These are phyloP conservation scores for Dioszegia aurantiaca DNA, from an alignment of 768 basidiomycete species.

Conservation along the genomic window DNA sequence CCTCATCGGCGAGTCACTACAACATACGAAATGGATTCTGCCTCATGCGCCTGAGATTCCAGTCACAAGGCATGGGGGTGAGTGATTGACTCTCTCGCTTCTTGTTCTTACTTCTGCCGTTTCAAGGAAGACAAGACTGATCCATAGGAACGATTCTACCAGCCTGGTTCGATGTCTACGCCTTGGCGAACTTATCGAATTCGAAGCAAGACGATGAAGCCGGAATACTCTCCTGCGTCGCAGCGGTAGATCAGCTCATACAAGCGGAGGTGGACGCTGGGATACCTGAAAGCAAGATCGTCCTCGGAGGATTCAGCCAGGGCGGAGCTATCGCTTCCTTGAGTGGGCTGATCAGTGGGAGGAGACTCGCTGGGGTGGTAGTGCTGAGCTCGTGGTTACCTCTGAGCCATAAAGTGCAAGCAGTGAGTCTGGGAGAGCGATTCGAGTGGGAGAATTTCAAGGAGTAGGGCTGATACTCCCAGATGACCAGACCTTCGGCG, in stretches of 20 bases:
- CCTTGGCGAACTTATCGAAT: constrained; percentile 55
- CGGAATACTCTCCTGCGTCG: constrained; percentile 68
- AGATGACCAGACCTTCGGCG: constrained; percentile 66
- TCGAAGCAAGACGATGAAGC: constrained; percentile 64
- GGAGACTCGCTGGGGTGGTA: constrained; percentile 68
- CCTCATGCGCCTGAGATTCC: constrained; percentile 69
- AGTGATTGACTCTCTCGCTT: constrained; percentile 38
- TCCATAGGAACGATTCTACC: constrained; percentile 35
- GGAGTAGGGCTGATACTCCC: neutral
- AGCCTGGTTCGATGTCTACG: constrained; percentile 72
- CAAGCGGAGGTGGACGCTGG: constrained; percentile 70
- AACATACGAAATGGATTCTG: constrained; percentile 83
- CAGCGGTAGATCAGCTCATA: constrained; percentile 66
- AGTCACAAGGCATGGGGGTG: constrained; percentile 72
- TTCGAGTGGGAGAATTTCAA: neutral
- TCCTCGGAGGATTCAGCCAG: constrained; percentile 86
- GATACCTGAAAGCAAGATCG: constrained; percentile 66
- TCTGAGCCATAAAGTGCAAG: constrained; percentile 60
- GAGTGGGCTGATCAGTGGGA: constrained; percentile 65
- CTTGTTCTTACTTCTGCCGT: neutral
- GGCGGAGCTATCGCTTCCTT: constrained; percentile 74
- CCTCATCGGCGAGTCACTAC: constrained; percentile 61
- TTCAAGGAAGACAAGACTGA: neutral
- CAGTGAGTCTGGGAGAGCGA: constrained; percentile 43
- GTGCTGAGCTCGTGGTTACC: constrained; percentile 78